A percentile compares a stretch with the other conserved stretches of the same genome.
These are phyloP conservation scores for Posidonia australis DNA, from an alignment of 106 monocot genomes.

Conservation along the genomic window DNA sequence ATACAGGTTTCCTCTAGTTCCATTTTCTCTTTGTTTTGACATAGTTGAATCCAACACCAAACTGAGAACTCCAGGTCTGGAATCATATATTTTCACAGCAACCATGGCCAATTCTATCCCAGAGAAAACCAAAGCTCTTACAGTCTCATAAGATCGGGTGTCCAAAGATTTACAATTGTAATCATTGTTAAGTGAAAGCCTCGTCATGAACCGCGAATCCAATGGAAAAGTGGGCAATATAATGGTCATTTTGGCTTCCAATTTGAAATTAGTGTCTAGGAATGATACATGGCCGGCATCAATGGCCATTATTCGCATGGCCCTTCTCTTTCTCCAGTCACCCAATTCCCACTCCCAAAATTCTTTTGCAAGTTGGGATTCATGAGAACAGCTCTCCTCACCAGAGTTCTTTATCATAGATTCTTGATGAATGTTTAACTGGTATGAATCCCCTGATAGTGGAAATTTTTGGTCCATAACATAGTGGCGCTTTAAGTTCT, in stretches of 20 bases:
- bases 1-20: conserved; percentile 60
- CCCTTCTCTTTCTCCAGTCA: conserved; percentile 86
- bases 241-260: conserved; percentile 49
- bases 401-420: neutral
- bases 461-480: conserved; percentile 10
- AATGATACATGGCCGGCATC: conserved; percentile 86
- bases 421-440: conserved; percentile 57
- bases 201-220: conserved; percentile 88
- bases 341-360: conserved; percentile 99
- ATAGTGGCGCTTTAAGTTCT: conserved; percentile 81
- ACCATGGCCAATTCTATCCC: conserved; percentile 36
- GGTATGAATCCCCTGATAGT: conserved; percentile 38
- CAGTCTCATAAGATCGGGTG: conserved; percentile 36
- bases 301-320: conserved; percentile 67
- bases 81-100: conserved; percentile 73
- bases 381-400: conserved; percentile 33
- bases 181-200: conserved; percentile 39
- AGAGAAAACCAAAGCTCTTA: conserved; percentile 83
- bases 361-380: conserved; percentile 32
- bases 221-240: conserved; percentile 83
- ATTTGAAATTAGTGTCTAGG: conserved; percentile 51
- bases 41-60: conserved; percentile 62
- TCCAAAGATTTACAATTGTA: conserved; percentile 38
- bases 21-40: conserved; percentile 43
- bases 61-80: conserved; percentile 38